phyloP scores from a whole-genome alignment of 2,329 filamentous ascomycete genomes.

The Acephala macrosclerotiorum region DNA sequence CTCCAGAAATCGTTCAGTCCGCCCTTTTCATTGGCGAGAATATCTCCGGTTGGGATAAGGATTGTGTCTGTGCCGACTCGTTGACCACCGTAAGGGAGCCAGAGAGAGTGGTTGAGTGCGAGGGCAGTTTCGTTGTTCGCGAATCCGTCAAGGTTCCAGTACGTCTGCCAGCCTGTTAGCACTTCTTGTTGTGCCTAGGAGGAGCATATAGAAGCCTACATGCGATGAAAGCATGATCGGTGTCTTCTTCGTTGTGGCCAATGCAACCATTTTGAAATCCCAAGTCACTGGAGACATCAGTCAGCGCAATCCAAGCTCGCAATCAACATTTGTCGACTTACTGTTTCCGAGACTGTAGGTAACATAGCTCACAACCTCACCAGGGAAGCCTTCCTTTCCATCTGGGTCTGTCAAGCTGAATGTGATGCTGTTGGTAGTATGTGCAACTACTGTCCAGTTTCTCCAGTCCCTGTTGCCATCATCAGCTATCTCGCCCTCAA shows the following conservation, averaged over 20 bases:
- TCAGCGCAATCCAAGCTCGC: constrained; percentile 71
- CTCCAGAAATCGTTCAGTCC: constrained; percentile 86
- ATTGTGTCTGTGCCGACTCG: constrained; percentile 74
- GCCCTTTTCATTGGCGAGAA: constrained; percentile 71
- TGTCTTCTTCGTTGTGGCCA: constrained; percentile 76
- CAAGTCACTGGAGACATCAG: constrained; percentile 56
- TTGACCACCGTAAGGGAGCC: constrained; percentile 76
- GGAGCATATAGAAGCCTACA: constrained; percentile 40
- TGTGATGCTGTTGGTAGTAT: constrained; percentile 71
- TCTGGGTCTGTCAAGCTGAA: constrained; percentile 78
- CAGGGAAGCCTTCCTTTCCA: constrained; percentile 79
- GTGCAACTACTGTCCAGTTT: constrained; percentile 78
- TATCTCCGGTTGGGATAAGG: constrained; percentile 77
- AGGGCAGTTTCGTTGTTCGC: constrained; percentile 72
- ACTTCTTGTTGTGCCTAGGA: neutral
- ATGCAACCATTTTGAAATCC: constrained; percentile 76
- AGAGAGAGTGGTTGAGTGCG: constrained; percentile 74
- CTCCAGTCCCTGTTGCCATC: constrained; percentile 60
- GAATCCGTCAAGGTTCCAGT: constrained; percentile 87
- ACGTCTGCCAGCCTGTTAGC: constrained; percentile 59
- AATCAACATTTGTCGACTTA: neutral
- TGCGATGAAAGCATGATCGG: constrained; percentile 81
- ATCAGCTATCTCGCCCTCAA: neutral
- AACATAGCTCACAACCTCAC: constrained; percentile 76
- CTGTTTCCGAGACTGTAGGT: constrained; percentile 73